Evolutionary conservation across 345 rosid genomes (phyloP).

Genomic region (Populus deltoides): DNA sequence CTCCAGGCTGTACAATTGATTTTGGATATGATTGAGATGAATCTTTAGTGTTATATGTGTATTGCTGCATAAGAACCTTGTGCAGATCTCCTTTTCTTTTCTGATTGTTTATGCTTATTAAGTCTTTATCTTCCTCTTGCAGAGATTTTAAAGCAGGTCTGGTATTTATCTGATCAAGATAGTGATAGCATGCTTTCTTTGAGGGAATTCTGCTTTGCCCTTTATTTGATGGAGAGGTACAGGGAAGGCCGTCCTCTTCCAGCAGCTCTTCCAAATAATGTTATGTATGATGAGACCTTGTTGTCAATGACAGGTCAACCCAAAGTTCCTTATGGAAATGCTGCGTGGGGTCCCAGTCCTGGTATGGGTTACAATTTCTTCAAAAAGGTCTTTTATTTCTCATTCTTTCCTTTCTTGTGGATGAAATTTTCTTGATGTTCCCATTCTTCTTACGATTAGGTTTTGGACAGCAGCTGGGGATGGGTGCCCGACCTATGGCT

Average conservation of each 20-base stretch:
- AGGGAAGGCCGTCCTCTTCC: constrained; percentile 97
- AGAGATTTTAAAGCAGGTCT: constrained; percentile 95
- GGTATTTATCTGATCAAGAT: constrained; percentile 99
- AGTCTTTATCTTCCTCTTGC: constrained; percentile 10
- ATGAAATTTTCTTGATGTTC: constrained; percentile 21
- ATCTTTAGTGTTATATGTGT: neutral
- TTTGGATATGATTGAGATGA: neutral
- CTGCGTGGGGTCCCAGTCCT: constrained; percentile 69
- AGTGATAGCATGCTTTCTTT: constrained; percentile 96
- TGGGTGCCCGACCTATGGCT: constrained; percentile 51
- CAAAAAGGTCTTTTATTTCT: constrained; percentile 10
- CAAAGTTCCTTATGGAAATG: constrained; percentile 57
- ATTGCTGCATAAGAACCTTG: neutral
- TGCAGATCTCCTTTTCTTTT: neutral
- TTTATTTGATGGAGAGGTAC: constrained; percentile 90
- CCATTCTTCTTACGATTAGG: constrained; percentile 39
- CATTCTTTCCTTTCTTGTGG: constrained; percentile 16
- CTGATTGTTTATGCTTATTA: neutral
- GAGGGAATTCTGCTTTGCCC: constrained; percentile 95
- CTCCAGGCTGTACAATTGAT: neutral
- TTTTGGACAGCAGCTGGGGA: constrained; percentile 59
- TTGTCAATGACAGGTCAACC: constrained; percentile 83
- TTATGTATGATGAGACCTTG: constrained; percentile 81
- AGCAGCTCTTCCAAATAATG: constrained; percentile 63
- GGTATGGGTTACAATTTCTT: constrained; percentile 46